Percentiles rank a stretch among this genome's conserved stretches.
These are phyloP conservation scores for Clitoria ternatea DNA, from an alignment of 306 rosid genomes.

Conservation along the genomic window DNA sequence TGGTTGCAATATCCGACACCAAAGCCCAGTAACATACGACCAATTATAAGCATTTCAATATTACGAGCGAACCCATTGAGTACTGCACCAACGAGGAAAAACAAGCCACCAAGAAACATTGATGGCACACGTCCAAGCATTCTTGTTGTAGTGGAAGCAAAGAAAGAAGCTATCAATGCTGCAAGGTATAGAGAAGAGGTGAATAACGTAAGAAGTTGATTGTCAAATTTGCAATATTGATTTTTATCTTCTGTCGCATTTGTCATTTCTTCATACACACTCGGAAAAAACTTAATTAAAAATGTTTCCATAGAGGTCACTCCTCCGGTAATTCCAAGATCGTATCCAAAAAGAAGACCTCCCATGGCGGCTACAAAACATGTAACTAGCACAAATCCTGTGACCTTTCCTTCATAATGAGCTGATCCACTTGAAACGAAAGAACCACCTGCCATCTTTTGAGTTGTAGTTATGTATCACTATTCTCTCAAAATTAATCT, in stretches of 20 bases:
- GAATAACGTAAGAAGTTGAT: conserved; percentile 23
- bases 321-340: conserved; percentile 30
- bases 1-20: conserved; percentile 35
- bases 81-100: conserved; percentile 27
- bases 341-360: conserved; percentile 31
- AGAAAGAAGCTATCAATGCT: conserved; percentile 28
- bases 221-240: conserved; percentile 24
- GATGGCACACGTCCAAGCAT: conserved; percentile 20
- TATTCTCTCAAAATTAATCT: no score
- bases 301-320: conserved; percentile 35
- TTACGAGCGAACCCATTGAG: conserved; percentile 22
- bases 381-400: conserved; percentile 17
- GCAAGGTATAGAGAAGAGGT: conserved; percentile 36
- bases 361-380: conserved; percentile 38
- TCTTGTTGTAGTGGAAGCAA: conserved; percentile 32
- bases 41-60: conserved; percentile 28
- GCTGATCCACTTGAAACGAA: not conserved
- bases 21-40: conserved; percentile 32
- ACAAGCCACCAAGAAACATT: conserved; percentile 28
- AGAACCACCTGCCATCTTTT: conserved; percentile 22
- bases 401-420: conserved; percentile 26
- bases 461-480: no score
- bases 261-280: conserved; percentile 19
- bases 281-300: conserved; percentile 11
- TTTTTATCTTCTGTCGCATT: not conserved